Evolutionary conservation across 192 early-diverging fungal genomes (phyloP), one percentile per base, ranked within the genome.

Genomic region (Coemansia pectinata): DNA sequence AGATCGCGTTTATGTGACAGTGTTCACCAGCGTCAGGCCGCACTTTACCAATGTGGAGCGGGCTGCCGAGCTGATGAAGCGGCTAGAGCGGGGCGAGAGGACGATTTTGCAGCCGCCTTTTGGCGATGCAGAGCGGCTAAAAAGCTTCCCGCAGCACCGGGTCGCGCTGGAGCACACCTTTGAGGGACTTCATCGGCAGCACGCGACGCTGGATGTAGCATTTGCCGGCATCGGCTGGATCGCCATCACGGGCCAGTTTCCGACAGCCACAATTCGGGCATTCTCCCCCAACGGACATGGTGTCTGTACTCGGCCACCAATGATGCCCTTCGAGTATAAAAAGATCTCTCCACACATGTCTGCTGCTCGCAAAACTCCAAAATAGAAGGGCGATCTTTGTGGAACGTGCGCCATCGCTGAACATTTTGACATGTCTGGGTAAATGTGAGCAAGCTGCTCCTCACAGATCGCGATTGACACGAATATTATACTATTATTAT

Each of bases 171-270:
- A 73, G 23, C 66, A 86, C 36, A 61, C 62, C 12, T 76, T 89
- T 45, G 63, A 73, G 38, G 84, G 86, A 17, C 34, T 64, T 4
- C 81, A 86, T 67, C 68, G 62, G 23, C 70, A 67, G 19, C 79
- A 85, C 47, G 85, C 87, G 1, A 74, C 79, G 2, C 59, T 79
- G 38, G 90, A 91, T 63, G 70, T 91, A 34, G 84, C 82, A 14
- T 86, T 90, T 80, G 74, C 83, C 1, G 87, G 90, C 23, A 69
- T 88, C 41, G 90, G 90, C 17, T 91, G 90, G 90, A 63, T 88
- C 11, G 79, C 87, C 42, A 62, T 91, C 27, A 71, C 85, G 2
- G 90, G 89, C 21, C 50, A 58, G 44, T 88, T 87, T 64, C 70
- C 72, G 9, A 31, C 59, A 14, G 89, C 88, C 15, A 78, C 68